These are phyloP conservation scores for Dillenia suffruticosa DNA, from an alignment of 164 flowering plant genomes.

Conservation along the genomic window DNA sequence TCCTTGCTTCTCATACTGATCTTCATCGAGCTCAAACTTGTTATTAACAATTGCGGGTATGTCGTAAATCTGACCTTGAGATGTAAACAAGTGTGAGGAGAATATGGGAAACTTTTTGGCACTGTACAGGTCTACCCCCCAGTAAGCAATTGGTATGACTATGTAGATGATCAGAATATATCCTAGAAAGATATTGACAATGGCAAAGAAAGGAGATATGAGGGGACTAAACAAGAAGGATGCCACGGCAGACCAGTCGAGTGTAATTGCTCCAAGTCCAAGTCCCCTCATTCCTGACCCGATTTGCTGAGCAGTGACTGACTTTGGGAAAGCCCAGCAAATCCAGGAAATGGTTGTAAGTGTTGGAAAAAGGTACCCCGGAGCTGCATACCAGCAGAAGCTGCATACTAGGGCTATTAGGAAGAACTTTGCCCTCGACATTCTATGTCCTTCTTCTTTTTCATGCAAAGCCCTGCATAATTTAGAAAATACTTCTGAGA, in stretches of 20 bases:
- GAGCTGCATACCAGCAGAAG: conserved; percentile 19
- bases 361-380: conserved; percentile 42
- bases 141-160: conserved; percentile 32
- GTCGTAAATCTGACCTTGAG: conserved; percentile 14
- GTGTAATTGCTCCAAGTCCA: conserved; percentile 39
- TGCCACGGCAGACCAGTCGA: conserved; percentile 47
- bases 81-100: conserved; percentile 28
- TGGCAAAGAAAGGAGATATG: conserved; percentile 40
- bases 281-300: conserved; percentile 46
- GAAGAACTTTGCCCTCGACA: conserved; percentile 41
- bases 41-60: conserved; percentile 17
- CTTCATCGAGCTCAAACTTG: conserved; percentile 15
- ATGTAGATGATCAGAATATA: conserved; percentile 32
- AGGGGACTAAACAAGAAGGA: conserved; percentile 44
- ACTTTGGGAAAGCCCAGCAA: conserved; percentile 41
- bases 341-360: conserved; percentile 39
- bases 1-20: conserved; percentile 1
- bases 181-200: conserved; percentile 34
- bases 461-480: conserved; percentile 39
- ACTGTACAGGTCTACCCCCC: conserved; percentile 33
- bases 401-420: conserved; percentile 20
- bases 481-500: too few species aligned
- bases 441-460: conserved; percentile 21
- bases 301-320: conserved; percentile 44
- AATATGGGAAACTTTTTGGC: conserved; percentile 44